Evolutionary conservation across 768 basidiomycete species (phyloP), one percentile per base, ranked within the genome.

Genomic region (Pluteus cervinus): DNA sequence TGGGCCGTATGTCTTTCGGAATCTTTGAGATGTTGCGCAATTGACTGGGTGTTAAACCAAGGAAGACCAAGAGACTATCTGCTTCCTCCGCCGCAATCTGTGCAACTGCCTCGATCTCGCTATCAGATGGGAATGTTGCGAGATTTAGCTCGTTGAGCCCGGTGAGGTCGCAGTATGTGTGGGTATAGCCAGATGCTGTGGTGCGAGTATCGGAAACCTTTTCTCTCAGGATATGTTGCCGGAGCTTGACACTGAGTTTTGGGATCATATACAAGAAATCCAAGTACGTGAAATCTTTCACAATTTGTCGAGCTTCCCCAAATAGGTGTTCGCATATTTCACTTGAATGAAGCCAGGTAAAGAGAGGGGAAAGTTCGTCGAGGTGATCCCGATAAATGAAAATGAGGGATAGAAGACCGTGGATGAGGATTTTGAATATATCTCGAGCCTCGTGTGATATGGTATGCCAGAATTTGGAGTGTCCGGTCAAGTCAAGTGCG

Each of bases 351-450:
- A 56, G 38, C 56, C 57, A 57, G 1, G 50, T 53, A 5, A 54
- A 45, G 2, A 57, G 39, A 1, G 50, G 51, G 18, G 25, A 31
- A 40, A 24, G 7, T 15, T 29, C 31, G n/a, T 14, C 14, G 7
- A 49, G 2, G 34, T 62, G 41, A 36, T 67, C 61, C 5, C 66
- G 58, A 46, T 68, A 48, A 24, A 63, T 51, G 37, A 56, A 18
- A 9, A 68, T 28, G 0, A 69, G 50, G 1, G 29, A 29, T 1
- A 68, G 38, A 9, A 58, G 49, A 2, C 63, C 62, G 2, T 60
- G 37, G 14, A 61, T 54, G 20, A 67, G 24, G 24, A 54, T 56
- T 0, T 41, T 20, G 1, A 47, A 14, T 35, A 68, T 67, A 41
- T 61, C 53, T n/a, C 32, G 25, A 7, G 54, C 49, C 41, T 68